Conservation (phyloP, 2,329 filamentous ascomycete genomes). For the Colletotrichum eremochloae region DNA sequence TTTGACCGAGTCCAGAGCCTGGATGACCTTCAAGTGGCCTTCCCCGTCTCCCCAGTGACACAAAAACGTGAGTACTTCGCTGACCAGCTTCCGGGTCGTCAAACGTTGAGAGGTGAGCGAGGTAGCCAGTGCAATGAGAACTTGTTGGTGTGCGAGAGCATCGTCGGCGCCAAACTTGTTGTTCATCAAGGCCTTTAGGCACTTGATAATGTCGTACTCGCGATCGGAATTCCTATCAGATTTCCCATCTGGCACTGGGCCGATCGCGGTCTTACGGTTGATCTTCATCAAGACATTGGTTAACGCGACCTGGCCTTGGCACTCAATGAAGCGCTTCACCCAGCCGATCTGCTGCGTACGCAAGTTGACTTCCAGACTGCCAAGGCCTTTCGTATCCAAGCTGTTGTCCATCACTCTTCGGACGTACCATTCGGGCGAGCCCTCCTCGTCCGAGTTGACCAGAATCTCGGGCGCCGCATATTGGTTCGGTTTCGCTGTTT, state of each 20-base stretch:
- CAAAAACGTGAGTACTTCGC: slow-evolving; percentile 94
- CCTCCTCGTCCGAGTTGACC: slow-evolving; percentile 90
- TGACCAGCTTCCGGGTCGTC: slow-evolving; percentile 93
- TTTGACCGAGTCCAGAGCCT: slow-evolving; percentile 94
- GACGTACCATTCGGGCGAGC: slow-evolving; percentile 98
- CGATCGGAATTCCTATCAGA: slow-evolving; percentile 86
- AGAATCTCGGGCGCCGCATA: slow-evolving; percentile 79
- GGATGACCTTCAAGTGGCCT: slow-evolving; percentile 93
- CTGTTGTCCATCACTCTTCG: slow-evolving; percentile 96
- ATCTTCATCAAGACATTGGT: slow-evolving; percentile 95
- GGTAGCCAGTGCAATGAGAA: slow-evolving; percentile 87
- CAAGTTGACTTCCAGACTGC: slow-evolving; percentile 93
- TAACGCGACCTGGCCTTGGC: slow-evolving; percentile 94
- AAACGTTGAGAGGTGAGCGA: slow-evolving; percentile 90
- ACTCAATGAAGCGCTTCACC: slow-evolving; percentile 97
- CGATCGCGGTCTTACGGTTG: slow-evolving; percentile 85
- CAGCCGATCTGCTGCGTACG: slow-evolving; percentile 97
- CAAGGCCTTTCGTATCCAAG: slow-evolving; percentile 90
- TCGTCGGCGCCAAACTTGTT: slow-evolving; percentile 99
- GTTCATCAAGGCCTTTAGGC: slow-evolving; percentile 97
- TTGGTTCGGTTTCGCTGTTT: slow-evolving; percentile 76
- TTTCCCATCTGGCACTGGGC: slow-evolving; percentile 70
- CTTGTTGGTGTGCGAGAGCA: slow-evolving; percentile 89
- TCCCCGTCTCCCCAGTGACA: slow-evolving; percentile 93
- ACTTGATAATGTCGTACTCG: slow-evolving; percentile 98